phyloP scores from a whole-genome alignment of 768 basidiomycete genomes.

The Lactarius psammicola region DNA sequence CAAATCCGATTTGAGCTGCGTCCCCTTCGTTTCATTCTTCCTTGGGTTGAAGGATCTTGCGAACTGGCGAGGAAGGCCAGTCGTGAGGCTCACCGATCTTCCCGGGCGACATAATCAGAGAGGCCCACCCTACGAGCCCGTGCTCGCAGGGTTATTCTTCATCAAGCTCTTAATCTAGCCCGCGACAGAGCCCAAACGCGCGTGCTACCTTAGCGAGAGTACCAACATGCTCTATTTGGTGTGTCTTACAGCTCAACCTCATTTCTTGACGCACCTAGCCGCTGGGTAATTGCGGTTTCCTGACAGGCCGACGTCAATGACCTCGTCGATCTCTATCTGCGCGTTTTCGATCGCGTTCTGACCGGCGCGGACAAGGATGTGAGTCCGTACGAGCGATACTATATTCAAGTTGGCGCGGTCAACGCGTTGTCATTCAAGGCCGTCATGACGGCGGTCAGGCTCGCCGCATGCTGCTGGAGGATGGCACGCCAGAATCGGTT shows the following conservation, averaged over 20 bases:
- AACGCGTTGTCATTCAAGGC: not conserved
- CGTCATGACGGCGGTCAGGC: constrained; percentile 1
- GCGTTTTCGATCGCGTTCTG: constrained; percentile 6
- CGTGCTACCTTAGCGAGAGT: not conserved
- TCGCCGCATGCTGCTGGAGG: not conserved
- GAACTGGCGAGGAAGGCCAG: constrained; percentile 2
- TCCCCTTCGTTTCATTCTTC: no score
- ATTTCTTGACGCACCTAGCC: not conserved
- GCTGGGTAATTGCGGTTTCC: not conserved
- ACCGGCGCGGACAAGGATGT: not conserved
- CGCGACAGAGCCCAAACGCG: not conserved
- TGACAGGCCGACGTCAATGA: constrained; percentile 7
- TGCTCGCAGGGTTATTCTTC: not conserved
- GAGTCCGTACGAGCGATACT: constrained; percentile 11
- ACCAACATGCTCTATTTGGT: not conserved
- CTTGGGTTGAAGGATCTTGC: not conserved
- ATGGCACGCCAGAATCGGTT: not conserved
- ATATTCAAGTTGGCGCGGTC: not conserved
- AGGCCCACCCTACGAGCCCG: not conserved
- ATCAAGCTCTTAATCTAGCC: not conserved
- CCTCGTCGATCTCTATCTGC: constrained; percentile 1
- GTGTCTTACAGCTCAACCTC: not conserved
- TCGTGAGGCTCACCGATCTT: not conserved
- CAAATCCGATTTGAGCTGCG: not conserved
- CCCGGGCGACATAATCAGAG: not conserved